Evolutionary conservation across 148 eudicot species (phyloP).

Genomic region (Polygonum aviculare): DNA sequence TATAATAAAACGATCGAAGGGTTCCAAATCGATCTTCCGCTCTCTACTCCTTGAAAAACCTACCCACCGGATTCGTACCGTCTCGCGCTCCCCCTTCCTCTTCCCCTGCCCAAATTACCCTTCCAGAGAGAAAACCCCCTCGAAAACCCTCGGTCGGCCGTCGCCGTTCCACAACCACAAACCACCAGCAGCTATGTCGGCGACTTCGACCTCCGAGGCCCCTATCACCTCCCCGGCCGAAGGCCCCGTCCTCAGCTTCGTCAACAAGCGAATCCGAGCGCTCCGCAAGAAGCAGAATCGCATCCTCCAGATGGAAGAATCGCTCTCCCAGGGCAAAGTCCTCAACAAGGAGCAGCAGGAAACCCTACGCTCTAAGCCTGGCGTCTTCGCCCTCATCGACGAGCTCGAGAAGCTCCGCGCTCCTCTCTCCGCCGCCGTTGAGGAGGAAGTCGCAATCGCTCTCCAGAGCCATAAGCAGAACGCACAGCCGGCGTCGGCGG

Average conservation of each 20-base stretch:
- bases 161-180: constrained; percentile 2
- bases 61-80: constrained; percentile 3
- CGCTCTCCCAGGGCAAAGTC: constrained; percentile 48
- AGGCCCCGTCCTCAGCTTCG: constrained; percentile 67
- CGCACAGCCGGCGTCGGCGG: no score
- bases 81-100: neutral
- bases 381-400: constrained; percentile 46
- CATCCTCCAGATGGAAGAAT: constrained; percentile 60
- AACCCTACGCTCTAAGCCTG: constrained; percentile 49
- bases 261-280: constrained; percentile 75
- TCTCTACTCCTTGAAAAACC: neutral
- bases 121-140: constrained; percentile 6
- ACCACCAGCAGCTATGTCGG: constrained; percentile 9
- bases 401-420: constrained; percentile 75
- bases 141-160: constrained; percentile 11
- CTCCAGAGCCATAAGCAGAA: neutral
- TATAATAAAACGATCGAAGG: neutral
- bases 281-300: constrained; percentile 72
- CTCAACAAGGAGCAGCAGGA: constrained; percentile 74
- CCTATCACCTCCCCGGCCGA: constrained; percentile 19
- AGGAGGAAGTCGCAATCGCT: constrained; percentile 46
- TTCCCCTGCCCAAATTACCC: neutral
- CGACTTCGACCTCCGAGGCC: constrained; percentile 10
- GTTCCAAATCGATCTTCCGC: neutral
- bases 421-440: constrained; percentile 48